These are phyloP conservation scores for Aspergillus carbonarius DNA, from an alignment of 2,329 filamentous ascomycete genomes.

Conservation along the genomic window DNA sequence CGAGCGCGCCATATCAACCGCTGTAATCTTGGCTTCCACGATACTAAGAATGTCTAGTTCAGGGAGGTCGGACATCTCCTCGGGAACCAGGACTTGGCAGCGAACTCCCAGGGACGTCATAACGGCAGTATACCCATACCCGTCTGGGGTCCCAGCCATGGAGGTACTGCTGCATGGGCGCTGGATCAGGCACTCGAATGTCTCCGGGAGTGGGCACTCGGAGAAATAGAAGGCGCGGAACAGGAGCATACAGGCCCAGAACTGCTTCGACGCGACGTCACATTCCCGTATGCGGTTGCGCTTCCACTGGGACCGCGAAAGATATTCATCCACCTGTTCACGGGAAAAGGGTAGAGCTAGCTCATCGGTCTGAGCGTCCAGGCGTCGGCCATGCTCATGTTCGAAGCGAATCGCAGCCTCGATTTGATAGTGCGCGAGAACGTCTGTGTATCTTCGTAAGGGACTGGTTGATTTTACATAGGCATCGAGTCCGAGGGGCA, in stretches of 20 bases:
- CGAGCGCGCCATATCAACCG: slow-evolving; percentile 33
- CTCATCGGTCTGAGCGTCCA: slow-evolving; percentile 33
- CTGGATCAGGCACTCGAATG: slow-evolving; percentile 42
- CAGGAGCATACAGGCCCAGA: slow-evolving; percentile 56
- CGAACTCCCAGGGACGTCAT: slow-evolving; percentile 34
- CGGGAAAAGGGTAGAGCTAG: slow-evolving; percentile 52
- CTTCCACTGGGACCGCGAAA: slow-evolving; percentile 45
- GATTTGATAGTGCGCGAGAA: slow-evolving; percentile 64
- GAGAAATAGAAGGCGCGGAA: slow-evolving; percentile 59
- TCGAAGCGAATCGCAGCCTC: slow-evolving; percentile 61
- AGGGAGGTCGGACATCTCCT: slow-evolving; percentile 19
- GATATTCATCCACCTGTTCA: slow-evolving; percentile 49
- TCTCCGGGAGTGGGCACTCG: slow-evolving; percentile 52
- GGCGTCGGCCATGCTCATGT: slow-evolving; percentile 44
- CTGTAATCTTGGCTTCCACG: slow-evolving; percentile 36
- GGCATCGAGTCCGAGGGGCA: slow-evolving; percentile 50
- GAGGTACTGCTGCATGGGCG: slow-evolving; percentile 23
- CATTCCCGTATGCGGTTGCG: slow-evolving; percentile 44
- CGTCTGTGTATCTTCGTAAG: slow-evolving; percentile 60
- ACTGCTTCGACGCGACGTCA: slow-evolving; percentile 34
- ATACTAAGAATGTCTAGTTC: slow-evolving; percentile 30
- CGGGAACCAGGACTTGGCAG: slow-evolving; percentile 29
- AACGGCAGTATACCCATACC: slow-evolving; percentile 26
- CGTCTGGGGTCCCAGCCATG: slow-evolving; percentile 21
- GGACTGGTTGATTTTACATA: slow-evolving; percentile 63